phyloP scores from a whole-genome alignment of 495 filamentous ascomycete genomes.

The Neohortaea acidophila region DNA sequence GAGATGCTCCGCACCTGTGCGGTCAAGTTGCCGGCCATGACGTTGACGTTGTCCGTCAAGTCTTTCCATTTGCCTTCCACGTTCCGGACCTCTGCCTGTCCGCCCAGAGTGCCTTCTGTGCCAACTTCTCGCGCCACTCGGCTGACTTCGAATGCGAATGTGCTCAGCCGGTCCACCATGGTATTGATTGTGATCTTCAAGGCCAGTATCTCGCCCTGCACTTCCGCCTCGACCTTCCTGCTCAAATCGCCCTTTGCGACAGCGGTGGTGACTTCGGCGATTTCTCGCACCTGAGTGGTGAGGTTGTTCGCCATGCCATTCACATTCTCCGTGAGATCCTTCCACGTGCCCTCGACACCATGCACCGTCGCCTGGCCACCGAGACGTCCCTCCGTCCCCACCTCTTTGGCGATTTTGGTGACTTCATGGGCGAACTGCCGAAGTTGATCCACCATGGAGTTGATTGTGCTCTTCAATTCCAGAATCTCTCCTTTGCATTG shows the following conservation, averaged over 20 bases:
- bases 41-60: constrained; percentile 86
- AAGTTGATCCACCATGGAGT: constrained; percentile 96
- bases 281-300: constrained; percentile 95
- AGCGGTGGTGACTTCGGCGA: constrained; percentile 93
- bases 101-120: constrained; percentile 88
- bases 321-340: constrained; percentile 91
- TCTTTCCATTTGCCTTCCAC: constrained; percentile 99
- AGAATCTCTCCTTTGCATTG: constrained; percentile 94
- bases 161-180: constrained; percentile 95
- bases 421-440: constrained; percentile 96
- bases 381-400: constrained; percentile 89
- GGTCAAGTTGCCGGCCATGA: constrained; percentile 92
- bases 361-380: constrained; percentile 95
- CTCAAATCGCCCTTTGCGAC: constrained; percentile 90
- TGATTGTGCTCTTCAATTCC: constrained; percentile 92
- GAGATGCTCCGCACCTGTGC: constrained; percentile 92
- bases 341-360: constrained; percentile 95
- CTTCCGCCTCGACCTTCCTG: constrained; percentile 91
- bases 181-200: constrained; percentile 97
- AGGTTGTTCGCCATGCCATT: constrained; percentile 99
- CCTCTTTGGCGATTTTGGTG: constrained; percentile 92
- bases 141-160: constrained; percentile 96
- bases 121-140: constrained; percentile 97
- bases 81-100: constrained; percentile 90
- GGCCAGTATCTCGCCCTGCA: constrained; percentile 86